Evolutionary conservation across 2,329 filamentous ascomycete genomes (phyloP).

Genomic region (Pseudogymnoascus sp.): DNA sequence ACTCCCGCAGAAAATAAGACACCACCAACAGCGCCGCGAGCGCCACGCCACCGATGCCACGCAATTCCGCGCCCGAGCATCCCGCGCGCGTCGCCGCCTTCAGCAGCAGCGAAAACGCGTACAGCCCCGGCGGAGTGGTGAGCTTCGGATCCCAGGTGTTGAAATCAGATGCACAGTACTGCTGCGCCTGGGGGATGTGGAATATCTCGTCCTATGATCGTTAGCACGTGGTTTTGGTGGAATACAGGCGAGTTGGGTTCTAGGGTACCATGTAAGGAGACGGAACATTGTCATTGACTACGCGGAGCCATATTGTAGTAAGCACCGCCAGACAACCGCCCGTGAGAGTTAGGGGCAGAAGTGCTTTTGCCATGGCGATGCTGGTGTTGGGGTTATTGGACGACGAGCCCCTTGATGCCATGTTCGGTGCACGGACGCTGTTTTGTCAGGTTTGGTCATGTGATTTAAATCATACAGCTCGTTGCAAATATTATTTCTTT

Average conservation of each 20-base stretch:
- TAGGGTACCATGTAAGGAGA: neutral
- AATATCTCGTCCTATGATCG: conserved; percentile 68
- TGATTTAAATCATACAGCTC: neutral
- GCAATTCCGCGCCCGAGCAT: neutral
- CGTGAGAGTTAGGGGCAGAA: neutral
- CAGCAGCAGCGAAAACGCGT: conserved; percentile 29
- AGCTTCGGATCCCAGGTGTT: conserved; percentile 90
- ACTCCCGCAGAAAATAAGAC: neutral
- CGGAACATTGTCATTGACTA: neutral
- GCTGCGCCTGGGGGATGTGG: conserved; percentile 84
- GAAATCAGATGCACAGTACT: conserved; percentile 71
- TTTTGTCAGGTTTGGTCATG: neutral
- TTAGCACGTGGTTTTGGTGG: conserved; percentile 3
- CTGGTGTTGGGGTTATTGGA: neutral
- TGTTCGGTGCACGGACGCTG: neutral
- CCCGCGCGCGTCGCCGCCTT: neutral
- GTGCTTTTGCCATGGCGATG: neutral
- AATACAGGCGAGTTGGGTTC: no score
- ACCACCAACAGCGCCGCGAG: neutral
- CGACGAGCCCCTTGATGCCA: neutral
- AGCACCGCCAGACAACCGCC: neutral
- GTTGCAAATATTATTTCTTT: neutral
- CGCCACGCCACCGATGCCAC: neutral
- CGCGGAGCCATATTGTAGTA: neutral
- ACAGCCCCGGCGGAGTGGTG: conserved; percentile 88